Evolutionary conservation across 2,329 filamentous ascomycete species (phyloP), one percentile per base, ranked within the genome.

Genomic region (Tolypocladium cylindrosporum): DNA sequence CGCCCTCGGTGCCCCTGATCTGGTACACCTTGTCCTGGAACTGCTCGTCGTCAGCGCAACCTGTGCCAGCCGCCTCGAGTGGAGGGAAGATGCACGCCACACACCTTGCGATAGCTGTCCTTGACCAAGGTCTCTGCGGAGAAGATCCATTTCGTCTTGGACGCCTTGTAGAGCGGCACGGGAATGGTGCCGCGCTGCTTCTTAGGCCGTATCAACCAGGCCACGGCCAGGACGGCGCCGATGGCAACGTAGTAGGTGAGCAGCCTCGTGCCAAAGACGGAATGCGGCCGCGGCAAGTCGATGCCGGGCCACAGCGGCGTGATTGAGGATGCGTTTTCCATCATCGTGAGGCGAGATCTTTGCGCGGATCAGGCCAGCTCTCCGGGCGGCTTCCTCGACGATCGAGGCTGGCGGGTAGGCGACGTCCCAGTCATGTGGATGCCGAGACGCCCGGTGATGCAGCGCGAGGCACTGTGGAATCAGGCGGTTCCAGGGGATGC

Each of bases 111-210:
- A 59, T 81, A 81, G 63, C 78, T 81, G 51, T 80, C 75, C 56
- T 71, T 72, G 19, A 80, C 72, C 40, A 79, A 65, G 1, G 65
- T 67, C 64, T 81, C 78, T 34, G 78, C 78, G 58, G 73, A 72
- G 56, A 80, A 79, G 62, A 80, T 77, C 78, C 78, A 80, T 65
- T 75, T 79, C 55, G 72, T 69, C 63, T 75, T 76, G 8, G 76
- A 71, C 0, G 77, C 78, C 61, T 77, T 75, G 66, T 78, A 81
- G 54, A 77, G 76, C 0, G 78, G 78, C 4, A 74, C 69, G 13
- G 73, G 68, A 4, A 77, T 37, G 19, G 19, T 2, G 31, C 9
- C 7, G 41, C 64, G 63, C 43, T 66, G 64, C 55, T 71, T 73
- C 43, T 60, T 64, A 19, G 68, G 65, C 53, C 69, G 69, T n/a